A percentile compares a stretch with the other conserved stretches of the same genome.
phyloP scores from a whole-genome alignment of 306 rosid species.

The Astragalus glycyphyllos region DNA sequence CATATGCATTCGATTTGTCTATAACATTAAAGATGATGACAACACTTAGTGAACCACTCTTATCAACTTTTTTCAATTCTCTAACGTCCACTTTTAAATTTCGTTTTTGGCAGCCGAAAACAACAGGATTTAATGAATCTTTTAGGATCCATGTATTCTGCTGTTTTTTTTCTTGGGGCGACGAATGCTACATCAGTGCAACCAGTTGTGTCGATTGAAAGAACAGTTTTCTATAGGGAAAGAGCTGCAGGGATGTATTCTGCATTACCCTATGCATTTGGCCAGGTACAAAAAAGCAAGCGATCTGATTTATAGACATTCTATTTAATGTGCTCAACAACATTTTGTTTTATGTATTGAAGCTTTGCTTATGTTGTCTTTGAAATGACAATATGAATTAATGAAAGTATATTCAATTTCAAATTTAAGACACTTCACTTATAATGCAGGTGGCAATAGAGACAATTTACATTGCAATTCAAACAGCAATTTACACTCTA shows the following conservation, averaged over 20 bases:
- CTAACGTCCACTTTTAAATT: background rate
- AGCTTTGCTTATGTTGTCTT: background rate
- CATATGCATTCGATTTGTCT: conserved; percentile 5
- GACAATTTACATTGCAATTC: conserved; percentile 59
- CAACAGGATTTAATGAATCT: conserved; percentile 56
- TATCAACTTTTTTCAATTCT: background rate
- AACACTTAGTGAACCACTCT: background rate
- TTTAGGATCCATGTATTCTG: conserved; percentile 69
- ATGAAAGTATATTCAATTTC: background rate
- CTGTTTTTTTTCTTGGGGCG: conserved; percentile 46
- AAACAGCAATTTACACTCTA: conserved; percentile 50
- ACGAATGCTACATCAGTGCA: conserved; percentile 51
- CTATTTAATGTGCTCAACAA: too few species aligned
- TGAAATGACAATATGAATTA: background rate
- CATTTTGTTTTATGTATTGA: background rate
- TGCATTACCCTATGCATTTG: conserved; percentile 48
- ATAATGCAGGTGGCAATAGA: conserved; percentile 74
- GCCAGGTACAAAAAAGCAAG: conserved; percentile 39
- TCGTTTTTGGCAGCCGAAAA: conserved; percentile 28
- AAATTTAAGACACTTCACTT: conserved; percentile 10
- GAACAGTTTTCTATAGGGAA: conserved; percentile 83
- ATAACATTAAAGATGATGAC: background rate
- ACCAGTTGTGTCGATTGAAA: conserved; percentile 60
- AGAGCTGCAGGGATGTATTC: conserved; percentile 59
- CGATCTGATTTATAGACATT: too few species aligned